These are phyloP conservation scores for Meyerozyma elateridarum DNA, from an alignment of 1,139 yeast genomes.

Conservation along the genomic window DNA sequence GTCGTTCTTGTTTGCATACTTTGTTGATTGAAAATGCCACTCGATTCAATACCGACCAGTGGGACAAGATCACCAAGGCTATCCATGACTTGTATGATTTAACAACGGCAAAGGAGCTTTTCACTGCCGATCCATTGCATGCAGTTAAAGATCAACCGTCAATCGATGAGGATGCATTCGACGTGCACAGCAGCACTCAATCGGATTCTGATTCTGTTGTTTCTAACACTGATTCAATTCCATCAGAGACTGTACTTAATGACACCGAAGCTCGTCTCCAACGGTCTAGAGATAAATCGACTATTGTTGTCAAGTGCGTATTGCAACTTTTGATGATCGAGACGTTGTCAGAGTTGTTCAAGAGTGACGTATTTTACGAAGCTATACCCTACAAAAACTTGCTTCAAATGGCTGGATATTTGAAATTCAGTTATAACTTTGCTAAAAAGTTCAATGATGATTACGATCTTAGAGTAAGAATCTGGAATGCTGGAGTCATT, in stretches of 20 bases:
- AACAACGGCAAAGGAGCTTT: constrained; percentile 84
- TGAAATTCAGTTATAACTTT: constrained; percentile 71
- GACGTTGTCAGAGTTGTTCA: constrained; percentile 73
- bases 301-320: constrained; percentile 89
- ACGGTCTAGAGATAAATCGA: constrained; percentile 54
- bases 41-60: constrained; percentile 61
- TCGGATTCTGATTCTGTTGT: constrained; percentile 13
- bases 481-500: constrained; percentile 90
- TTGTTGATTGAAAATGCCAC: constrained; percentile 68
- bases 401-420: constrained; percentile 51
- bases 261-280: constrained; percentile 24
- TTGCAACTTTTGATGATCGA: constrained; percentile 87
- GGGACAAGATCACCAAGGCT: constrained; percentile 67
- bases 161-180: constrained; percentile 7
- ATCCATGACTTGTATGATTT: constrained; percentile 66
- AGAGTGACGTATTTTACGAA: constrained; percentile 63
- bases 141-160: constrained; percentile 16
- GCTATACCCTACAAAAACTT: constrained; percentile 64
- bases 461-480: constrained; percentile 74
- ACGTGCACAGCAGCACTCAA: constrained; percentile 10
- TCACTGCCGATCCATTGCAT: constrained; percentile 62
- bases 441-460: constrained; percentile 86
- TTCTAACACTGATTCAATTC: constrained; percentile 10
- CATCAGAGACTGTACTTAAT: constrained; percentile 11
- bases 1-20: constrained; percentile 81